Evolutionary conservation across 495 filamentous ascomycete genomes (phyloP).

Genomic region (Neurospora sp.): DNA sequence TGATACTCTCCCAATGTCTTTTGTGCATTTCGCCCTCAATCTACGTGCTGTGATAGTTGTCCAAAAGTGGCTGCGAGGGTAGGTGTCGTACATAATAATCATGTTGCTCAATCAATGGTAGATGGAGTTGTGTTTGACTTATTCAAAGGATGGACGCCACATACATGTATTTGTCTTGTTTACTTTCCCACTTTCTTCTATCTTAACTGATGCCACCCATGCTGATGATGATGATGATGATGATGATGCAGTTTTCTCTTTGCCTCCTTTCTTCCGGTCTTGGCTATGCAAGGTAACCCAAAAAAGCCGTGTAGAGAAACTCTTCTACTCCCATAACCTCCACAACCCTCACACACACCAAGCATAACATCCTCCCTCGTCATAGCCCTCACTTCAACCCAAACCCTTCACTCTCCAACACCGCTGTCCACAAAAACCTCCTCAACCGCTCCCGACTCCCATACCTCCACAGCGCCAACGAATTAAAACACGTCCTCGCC

Average conservation of each 20-base stretch:
- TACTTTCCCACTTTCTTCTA: not conserved
- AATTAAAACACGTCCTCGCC: constrained; percentile 89
- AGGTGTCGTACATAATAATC: too few relatives aligned
- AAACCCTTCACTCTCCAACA: constrained; percentile 87
- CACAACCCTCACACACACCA: not conserved
- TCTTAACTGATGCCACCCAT: not conserved
- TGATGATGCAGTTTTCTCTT: not conserved
- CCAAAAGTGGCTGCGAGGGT: too few relatives aligned
- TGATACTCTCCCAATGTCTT: too few relatives aligned
- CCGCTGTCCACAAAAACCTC: constrained; percentile 71
- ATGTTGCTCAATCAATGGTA: not conserved
- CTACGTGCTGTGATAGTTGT: too few relatives aligned
- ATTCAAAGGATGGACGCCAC: not conserved
- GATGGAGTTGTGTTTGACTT: not conserved
- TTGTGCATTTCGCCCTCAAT: too few relatives aligned
- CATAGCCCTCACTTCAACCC: constrained; percentile 58
- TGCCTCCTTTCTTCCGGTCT: not conserved
- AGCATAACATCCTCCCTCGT: not conserved
- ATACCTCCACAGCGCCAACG: constrained; percentile 68
- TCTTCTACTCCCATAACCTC: not conserved
- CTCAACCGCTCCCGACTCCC: constrained; percentile 53
- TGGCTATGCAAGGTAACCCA: not conserved
- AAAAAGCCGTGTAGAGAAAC: not conserved
- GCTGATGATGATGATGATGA: not conserved
- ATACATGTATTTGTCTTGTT: not conserved